These are phyloP conservation scores for Colletotrichum zoysiae DNA, from an alignment of 2,329 filamentous ascomycete species.

Conservation along the genomic window DNA sequence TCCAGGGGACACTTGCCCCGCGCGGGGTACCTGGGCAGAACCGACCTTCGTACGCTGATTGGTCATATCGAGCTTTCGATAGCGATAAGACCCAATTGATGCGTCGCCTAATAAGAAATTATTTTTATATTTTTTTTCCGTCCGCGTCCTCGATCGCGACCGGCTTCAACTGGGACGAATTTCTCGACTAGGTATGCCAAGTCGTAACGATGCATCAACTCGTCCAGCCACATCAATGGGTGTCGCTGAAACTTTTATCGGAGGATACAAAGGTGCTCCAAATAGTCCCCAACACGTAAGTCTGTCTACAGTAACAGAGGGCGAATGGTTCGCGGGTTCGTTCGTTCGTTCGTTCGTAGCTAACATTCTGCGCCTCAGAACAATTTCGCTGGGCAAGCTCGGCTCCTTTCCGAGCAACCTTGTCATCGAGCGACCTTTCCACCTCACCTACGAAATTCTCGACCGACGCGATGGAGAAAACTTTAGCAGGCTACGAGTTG, in stretches of 20 bases:
- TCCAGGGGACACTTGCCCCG: conserved; percentile 29
- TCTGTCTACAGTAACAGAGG: conserved; percentile 3
- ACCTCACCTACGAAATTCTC: conserved; percentile 90
- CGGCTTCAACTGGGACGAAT: conserved; percentile 15
- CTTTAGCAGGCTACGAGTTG: conserved; percentile 79
- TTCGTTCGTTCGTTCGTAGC: neutral
- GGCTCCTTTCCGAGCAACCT: conserved; percentile 91
- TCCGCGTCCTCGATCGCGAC: neutral
- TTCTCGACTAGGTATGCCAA: neutral
- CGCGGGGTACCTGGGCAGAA: conserved; percentile 34
- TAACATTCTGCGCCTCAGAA: conserved; percentile 62
- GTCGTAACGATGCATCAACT: conserved; percentile 54
- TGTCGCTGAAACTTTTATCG: conserved; percentile 70
- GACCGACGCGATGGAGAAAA: conserved; percentile 75
- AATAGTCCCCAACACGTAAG: conserved; percentile 71
- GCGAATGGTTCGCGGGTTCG: neutral
- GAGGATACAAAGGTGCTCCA: conserved; percentile 70
- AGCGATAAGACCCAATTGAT: conserved; percentile 33
- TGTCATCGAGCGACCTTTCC: conserved; percentile 89
- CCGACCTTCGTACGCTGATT: conserved; percentile 15
- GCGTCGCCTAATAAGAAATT: conserved; percentile 4
- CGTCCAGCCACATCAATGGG: conserved; percentile 71
- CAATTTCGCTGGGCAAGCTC: conserved; percentile 91
- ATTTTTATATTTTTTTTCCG: conserved; percentile 26
- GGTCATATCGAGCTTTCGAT: conserved; percentile 19